Base-by-base conservation (phyloP, 225 moss, liverwort and hornwort genomes). In the Neckera pumila region DNA sequence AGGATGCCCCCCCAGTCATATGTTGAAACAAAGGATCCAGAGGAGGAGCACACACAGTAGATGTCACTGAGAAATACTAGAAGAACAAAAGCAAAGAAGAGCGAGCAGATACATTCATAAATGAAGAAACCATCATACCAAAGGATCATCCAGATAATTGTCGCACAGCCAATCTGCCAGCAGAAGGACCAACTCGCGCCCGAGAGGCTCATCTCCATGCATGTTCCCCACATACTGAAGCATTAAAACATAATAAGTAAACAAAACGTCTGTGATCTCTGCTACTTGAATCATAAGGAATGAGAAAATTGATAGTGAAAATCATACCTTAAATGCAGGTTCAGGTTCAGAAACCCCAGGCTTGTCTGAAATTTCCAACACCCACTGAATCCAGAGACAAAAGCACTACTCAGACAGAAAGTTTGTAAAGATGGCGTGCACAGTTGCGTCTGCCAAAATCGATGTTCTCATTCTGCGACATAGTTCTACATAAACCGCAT, bases 141-240 rank as follows among this genome's bases (percentile, higher is more conserved):
- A 72, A 62, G 94, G 79, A 70, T 96, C 94, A 83, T 91, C 85
- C 76, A 80, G 83, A 90, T 98, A 98, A 91, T 95, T 96, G 62
- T 90, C 90, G 75, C 98, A 97, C 77, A 98, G 93, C 98, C 98
- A 98, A 77, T 97, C 96, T 87, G 97, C 97, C 84, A 98, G 90
- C 89, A 93, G 86, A 73, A 97, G 93, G 83, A 92, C 88, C 87
- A 98, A 90, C 88, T 98, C 96, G 75, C 97, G 98, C 70, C 98
- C 98, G 62, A 95, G 93, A 80, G 98, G 98, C 90, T 98, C 97
- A 91, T 98, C 95, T 90, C 97, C 98, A 90, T 98, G 98, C 96
- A 98, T 93, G 84, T 97, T 98, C 34, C 97, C 97, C 78, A 98
- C 95, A 92, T 95, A 98, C 97, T 98, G 93, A 90, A 92, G 84